phyloP scores from a whole-genome alignment of 768 basidiomycete species.

The Tylopilus vinaceipallidus region DNA sequence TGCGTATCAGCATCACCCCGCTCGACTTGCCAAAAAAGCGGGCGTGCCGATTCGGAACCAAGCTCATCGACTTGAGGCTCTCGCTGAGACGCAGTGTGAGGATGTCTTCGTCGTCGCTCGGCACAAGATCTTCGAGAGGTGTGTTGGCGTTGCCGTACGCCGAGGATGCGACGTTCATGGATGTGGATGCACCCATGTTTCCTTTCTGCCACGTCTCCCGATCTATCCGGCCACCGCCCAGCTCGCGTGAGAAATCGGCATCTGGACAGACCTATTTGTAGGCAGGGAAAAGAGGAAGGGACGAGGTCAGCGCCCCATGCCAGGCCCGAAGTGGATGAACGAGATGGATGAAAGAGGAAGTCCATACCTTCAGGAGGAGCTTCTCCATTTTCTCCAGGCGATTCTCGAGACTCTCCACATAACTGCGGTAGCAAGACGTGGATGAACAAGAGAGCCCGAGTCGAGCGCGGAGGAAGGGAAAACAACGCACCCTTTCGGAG shows the following conservation, averaged over 20 bases:
- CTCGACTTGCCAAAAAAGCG: conserved; percentile 44
- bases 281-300: no score
- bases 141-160: conserved; percentile 1
- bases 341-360: no score
- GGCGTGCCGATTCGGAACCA: conserved; percentile 4
- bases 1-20: conserved; percentile 39
- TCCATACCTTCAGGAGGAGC: conserved; percentile 56
- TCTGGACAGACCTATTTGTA: conserved; percentile 62
- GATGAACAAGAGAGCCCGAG: background rate
- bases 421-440: conserved; percentile 34
- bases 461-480: background rate
- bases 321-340: no score
- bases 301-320: no score
- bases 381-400: conserved; percentile 65
- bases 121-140: conserved; percentile 20
- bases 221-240: conserved; percentile 44
- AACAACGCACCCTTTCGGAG: conserved; percentile 35
- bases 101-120: conserved; percentile 31
- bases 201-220: conserved; percentile 35
- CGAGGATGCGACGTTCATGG: conserved; percentile 14
- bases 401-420: conserved; percentile 60
- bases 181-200: conserved; percentile 6
- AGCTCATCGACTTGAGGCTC: conserved; percentile 20
- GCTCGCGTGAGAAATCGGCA: conserved; percentile 56
- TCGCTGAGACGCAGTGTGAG: conserved; percentile 23